Base-by-base conservation (phyloP, 2,329 filamentous ascomycete species). In the Thelonectria discophora region DNA sequence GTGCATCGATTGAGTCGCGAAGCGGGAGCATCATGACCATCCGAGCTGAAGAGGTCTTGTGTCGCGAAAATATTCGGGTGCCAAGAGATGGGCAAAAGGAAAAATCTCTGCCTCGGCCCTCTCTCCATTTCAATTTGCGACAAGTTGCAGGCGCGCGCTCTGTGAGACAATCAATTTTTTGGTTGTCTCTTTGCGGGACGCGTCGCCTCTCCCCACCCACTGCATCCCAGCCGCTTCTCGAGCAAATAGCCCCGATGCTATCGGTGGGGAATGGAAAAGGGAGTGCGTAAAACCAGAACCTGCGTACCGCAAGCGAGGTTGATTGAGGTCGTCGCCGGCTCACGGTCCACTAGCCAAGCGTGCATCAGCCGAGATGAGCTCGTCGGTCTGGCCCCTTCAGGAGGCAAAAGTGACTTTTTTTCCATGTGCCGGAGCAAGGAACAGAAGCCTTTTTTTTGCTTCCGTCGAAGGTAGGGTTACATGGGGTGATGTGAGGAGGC, bases 361-460 rank as follows among this genome's bases (percentile, higher is more conserved):
- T 65, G 63, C 49, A 55, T 62, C 58, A 71, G 65, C 68, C 68
- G 68, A 69, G 60, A 69, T 70, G 67, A 69, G 60, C 18, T n/a
- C 45, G 18, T 49, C 55, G 50, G 46, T 37, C n/a, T 18, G 17
- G n/a, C 46, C 39, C 46, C 15, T 39, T 40, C 42, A 30, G 37
- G 15, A 45, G 46, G 27, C 40, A 50, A 42, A 42, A 21, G 17
- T 5, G 30, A n/a, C 12, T 21, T 37, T 15, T 21, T 37, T 15
- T 51, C 47, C 48, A 55, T 59, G 24, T 60, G 24, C 52, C 48
- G 58, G 52, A 37, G 34, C 18, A 34, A 42, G 32, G 13, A 47
- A 45, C 37, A 52, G 45, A 37, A 46, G 34, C 27, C 27, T 51
- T 51, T 53, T 53, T 56, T 51, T 51, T 53, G 5, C 53, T 51